A percentile compares a stretch with the other conserved stretches of the same genome.
These are phyloP conservation scores for Ambrosiella xylebori DNA, from an alignment of 2,329 filamentous ascomycete genomes.

Conservation along the genomic window DNA sequence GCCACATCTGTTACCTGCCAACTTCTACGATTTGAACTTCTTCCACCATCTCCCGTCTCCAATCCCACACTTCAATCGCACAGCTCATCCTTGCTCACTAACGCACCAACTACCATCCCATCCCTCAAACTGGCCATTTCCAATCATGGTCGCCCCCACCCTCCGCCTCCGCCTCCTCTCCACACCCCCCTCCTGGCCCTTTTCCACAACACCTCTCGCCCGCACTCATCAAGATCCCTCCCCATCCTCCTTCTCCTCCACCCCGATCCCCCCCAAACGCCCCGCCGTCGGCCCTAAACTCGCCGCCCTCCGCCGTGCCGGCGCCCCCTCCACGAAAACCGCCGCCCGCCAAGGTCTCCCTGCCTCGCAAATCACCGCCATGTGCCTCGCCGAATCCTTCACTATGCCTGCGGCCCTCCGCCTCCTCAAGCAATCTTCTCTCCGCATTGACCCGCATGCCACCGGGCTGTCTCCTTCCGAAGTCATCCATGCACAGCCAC, in stretches of 20 bases:
- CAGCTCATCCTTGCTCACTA: too few relatives aligned
- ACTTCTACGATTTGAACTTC: too few relatives aligned
- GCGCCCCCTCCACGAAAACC: background rate
- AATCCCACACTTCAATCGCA: too few relatives aligned
- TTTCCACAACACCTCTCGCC: background rate
- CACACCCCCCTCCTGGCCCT: background rate
- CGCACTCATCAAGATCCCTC: background rate
- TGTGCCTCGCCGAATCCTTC: slow-evolving; percentile 46
- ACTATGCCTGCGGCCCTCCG: slow-evolving; percentile 43
- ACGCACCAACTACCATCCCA: too few relatives aligned
- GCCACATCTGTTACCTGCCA: too few relatives aligned
- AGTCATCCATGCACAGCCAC: slow-evolving; percentile 43
- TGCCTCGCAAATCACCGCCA: slow-evolving; percentile 30
- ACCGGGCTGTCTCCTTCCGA: slow-evolving; percentile 44
- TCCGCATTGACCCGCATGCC: slow-evolving; percentile 42
- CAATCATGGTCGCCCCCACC: background rate
- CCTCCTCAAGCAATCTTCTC: slow-evolving; percentile 36
- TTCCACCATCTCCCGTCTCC: too few relatives aligned
- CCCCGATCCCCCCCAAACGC: slow-evolving; percentile 2
- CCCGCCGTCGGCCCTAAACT: slow-evolving; percentile 5
- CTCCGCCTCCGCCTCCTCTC: background rate
- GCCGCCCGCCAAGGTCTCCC: background rate
- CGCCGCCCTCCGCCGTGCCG: slow-evolving; percentile 9
- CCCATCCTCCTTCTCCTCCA: background rate
- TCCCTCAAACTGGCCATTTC: background rate